Base-by-base conservation (phyloP, 1,284 basidiomycete genomes). In the Malassezia slooffiae region DNA sequence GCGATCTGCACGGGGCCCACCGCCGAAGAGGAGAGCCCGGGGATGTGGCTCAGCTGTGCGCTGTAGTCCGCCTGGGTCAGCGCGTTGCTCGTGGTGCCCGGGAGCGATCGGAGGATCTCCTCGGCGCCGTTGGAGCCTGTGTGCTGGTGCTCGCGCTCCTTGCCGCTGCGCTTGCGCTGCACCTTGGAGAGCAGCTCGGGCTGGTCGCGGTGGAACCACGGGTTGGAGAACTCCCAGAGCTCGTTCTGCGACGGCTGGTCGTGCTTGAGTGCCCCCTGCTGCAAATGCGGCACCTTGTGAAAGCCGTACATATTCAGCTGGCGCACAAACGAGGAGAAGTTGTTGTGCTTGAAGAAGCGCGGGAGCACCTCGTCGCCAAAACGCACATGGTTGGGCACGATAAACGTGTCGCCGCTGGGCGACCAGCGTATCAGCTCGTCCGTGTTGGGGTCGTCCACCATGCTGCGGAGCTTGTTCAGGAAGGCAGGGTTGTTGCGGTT, bases 161-260 rank as follows among this genome's bases (percentile, higher is more conserved):
- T 83, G 6, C 51, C 49, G 5, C 60, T 58, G 39, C 61, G 62
- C 29, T 69, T 85, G 32, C 84, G 77, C 45, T 85, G 84, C 42
- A 97, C 91, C 52, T 85, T 78, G 62, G 79, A 81, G n/a, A 96
- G 75, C 41, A 93, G 74, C 58, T 95, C 86, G 5, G 87, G 87
- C 59, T 91, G 86, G 24, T 81, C 86, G 16, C 85, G 80, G 58
- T 81, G 79, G 70, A 96, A 96, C 70, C 86, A 80, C 2, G 82
- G 80, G 70, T 95, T 88, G 52, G 81, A 80, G 70, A 95, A 96
- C 70, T 95, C 85, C 82, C 87, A 91, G 36, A 87, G 78, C 70
- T 96, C 90, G 39, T 79, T 82, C 50, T 85, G 83, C 35, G 58
- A 57, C 3, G 60, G 56, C 24, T 57, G 52, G 37, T 66, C 65